Evolutionary conservation across 108 stramenopile species (phyloP), one percentile per base, ranked within the genome.

Genomic region (Fragilariopsis cylindrus): DNA sequence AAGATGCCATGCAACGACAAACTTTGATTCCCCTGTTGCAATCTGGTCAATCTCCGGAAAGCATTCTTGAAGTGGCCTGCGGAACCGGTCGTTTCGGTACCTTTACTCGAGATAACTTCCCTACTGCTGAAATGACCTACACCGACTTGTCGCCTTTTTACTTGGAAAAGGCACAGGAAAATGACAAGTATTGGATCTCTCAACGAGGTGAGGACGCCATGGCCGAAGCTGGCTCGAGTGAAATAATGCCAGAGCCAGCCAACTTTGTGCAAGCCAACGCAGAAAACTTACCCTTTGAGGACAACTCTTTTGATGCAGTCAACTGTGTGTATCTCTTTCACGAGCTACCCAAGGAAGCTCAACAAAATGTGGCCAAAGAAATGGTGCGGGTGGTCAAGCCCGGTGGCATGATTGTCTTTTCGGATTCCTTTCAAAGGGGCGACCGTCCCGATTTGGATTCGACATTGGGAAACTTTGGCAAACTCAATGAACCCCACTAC

Each of bases 81-180:
- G 88, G 88, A 39, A 88, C 88, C 0, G 88, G 88, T 2, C 80
- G 88, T 2, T 82, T 88, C 60, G 60, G 65, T 52, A 85, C 81
- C 15, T 85, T 82, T 66, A 73, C 79, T 13, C 82, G 85, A 11
- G 85, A 84, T 65, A 82, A 84, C 63, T 75, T 85, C n/a, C 74
- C 81, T 47, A 47, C 73, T 46, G 46, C 77, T 18, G 76, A 73
- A 30, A 62, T 42, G 39, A 75, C 77, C 2, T 66, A 58, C 11
- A 44, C 76, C 4, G 85, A 89, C 71, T 76, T 86, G 11, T 82
- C 81, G 5, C 78, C 71, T 7, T 84, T 66, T 63, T 84, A 86
- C 56, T 56, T 86, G 47, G 70, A 78, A 58, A 64, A 67, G 57
- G 85, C 84, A 11, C 48, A 57, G 46, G 73, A 78, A 18, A 79